Percentiles rank a stretch among this genome's conserved stretches.
Evolutionary conservation across 768 basidiomycete species (phyloP).

Genomic region (Candolleomyces eurysporus): DNA sequence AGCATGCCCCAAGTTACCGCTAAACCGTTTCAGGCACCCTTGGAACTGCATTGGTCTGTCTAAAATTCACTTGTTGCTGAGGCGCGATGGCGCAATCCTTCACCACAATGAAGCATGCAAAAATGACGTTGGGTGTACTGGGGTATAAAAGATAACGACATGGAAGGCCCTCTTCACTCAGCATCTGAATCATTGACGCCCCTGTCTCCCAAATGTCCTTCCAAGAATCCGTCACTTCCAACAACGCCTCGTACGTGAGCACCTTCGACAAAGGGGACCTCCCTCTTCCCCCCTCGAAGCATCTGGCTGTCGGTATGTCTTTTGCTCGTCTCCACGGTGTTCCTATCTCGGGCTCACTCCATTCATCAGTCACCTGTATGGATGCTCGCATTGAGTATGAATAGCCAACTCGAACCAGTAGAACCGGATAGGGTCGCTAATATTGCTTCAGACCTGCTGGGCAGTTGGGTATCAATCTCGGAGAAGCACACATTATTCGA

Average conservation of each 20-base stretch:
- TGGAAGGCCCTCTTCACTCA: no score
- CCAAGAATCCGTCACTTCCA: constrained; percentile 32
- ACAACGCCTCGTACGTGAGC: constrained; percentile 46
- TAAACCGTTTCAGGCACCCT: no score
- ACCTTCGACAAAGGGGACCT: constrained; percentile 43
- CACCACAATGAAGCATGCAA: background rate
- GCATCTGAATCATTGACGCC: no score
- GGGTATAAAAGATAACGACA: background rate
- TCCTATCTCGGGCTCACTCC: background rate
- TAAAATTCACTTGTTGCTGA: background rate
- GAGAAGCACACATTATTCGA: constrained; percentile 70
- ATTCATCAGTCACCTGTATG: constrained; percentile 61
- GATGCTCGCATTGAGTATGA: constrained; percentile 68
- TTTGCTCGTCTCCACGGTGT: background rate
- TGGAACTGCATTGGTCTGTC: no score
- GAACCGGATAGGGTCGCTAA: background rate
- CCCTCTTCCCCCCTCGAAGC: constrained; percentile 33
- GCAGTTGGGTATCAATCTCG: constrained; percentile 60
- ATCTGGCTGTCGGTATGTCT: constrained; percentile 27
- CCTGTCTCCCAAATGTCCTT: background rate
- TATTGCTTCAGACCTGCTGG: constrained; percentile 44
- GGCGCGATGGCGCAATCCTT: background rate
- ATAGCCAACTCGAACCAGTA: no score
- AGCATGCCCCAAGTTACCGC: no score
- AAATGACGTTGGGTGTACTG: background rate